Base-by-base conservation (phyloP, 2,329 filamentous ascomycete genomes). In the Cordyceps pruinosa region DNA sequence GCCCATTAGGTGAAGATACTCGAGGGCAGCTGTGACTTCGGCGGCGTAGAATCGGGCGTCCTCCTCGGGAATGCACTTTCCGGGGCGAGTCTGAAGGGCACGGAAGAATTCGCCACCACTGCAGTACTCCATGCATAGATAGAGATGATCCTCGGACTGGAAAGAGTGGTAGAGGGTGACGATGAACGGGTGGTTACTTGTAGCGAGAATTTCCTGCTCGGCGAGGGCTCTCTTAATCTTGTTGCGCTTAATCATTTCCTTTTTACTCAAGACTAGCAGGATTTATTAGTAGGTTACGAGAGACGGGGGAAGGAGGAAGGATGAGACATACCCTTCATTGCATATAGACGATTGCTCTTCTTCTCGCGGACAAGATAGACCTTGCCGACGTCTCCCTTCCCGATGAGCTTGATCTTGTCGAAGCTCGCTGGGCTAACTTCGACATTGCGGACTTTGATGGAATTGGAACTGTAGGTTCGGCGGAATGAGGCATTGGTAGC, bases 221-320 rank as follows among this genome's bases (percentile, higher is more conserved):
- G 94, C 94, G 64, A 99, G 80, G 15, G 94, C 94, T 69, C 94
- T 86, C 82, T 99, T 99, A 77, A 99, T 99, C 82, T 99, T 99
- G 80, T 99, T 99, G 58, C 94, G 88, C 78, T 99, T 99, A 74
- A 99, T 99, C 94, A 99, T 99, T 74, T 99, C 94, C 79, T 97
- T 97, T 76, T 99, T 99, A 81, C 92, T 97, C 73, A 99, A 72
- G 6, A 99, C 94, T 97, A 52, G 52, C 13, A 8, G 48, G 15
- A 26, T 30, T 45, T 8, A 56, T 48, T 47, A 34, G 54, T 23
- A 53, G 19, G 19, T 44, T 35, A 21, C 4, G 19, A 8, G 10
- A 8, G 37, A 17, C 44, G 19, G 23, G 12, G 8, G 34, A 6
- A 19, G 19, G 51, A 5, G 19, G 9, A n/a, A 30, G 15, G 39